Percentiles rank a stretch among this genome's conserved stretches.
phyloP scores from a whole-genome alignment of 208 protist genomes.

The Leishmania tarentolae region DNA sequence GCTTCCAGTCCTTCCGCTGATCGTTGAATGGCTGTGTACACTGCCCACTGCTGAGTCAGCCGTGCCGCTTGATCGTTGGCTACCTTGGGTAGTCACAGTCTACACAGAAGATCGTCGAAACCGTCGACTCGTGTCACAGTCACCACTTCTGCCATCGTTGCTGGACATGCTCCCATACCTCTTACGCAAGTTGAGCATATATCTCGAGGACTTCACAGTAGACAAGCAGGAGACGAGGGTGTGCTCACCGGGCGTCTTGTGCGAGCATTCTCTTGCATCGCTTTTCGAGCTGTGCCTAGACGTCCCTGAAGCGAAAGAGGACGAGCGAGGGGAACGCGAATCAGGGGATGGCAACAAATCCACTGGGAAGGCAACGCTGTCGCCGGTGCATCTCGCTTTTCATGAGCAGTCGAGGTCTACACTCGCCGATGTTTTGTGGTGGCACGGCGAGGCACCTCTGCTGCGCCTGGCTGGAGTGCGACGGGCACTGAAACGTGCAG shows the following conservation, averaged over 20 bases:
- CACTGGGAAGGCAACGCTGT: neutral
- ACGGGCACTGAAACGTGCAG: constrained; percentile 16
- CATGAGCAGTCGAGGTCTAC: neutral
- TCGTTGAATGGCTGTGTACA: constrained; percentile 64
- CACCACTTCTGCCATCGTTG: constrained; percentile 19
- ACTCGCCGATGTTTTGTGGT: constrained; percentile 50
- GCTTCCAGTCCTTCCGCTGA: constrained; percentile 40
- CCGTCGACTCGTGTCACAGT: neutral
- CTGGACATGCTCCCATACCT: constrained; percentile 33
- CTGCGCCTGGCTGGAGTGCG: constrained; percentile 36
- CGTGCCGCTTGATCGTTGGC: constrained; percentile 28
- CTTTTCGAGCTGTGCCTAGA: neutral
- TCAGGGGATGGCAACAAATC: neutral
- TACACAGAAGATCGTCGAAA: constrained; percentile 10
- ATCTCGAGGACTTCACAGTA: constrained; percentile 1
- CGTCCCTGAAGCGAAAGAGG: neutral
- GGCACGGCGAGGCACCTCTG: constrained; percentile 44
- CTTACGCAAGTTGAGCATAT: constrained; percentile 14
- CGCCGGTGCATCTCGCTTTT: neutral
- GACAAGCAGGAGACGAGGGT: neutral
- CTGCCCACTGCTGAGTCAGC: constrained; percentile 35
- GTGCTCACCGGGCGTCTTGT: neutral
- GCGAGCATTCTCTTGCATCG: constrained; percentile 13
- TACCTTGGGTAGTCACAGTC: constrained; percentile 40
- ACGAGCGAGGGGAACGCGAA: neutral